Conservation (phyloP, 176 grass and related monocot genomes). For the Guadua angustifolia region DNA sequence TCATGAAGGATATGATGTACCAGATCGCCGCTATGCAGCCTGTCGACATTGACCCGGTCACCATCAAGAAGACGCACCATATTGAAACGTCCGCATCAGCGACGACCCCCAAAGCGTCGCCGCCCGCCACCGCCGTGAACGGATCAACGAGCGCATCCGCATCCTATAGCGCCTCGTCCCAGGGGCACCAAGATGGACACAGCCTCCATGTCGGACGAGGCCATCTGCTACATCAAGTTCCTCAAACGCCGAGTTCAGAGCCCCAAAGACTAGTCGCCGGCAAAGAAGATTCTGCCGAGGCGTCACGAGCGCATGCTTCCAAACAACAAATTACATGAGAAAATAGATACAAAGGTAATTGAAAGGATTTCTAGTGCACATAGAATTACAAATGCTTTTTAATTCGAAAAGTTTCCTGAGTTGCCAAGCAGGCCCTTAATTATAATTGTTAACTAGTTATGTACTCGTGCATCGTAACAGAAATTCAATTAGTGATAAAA, state of each 20-base stretch:
- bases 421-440: too few relatives aligned
- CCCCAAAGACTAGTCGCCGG: too few relatives aligned
- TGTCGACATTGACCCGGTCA: conserved; percentile 86
- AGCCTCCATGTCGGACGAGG: conserved; percentile 93
- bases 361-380: too few relatives aligned
- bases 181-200: conserved; percentile 96
- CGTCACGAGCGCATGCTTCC: too few relatives aligned
- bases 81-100: conserved; percentile 91
- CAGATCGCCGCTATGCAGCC: conserved; percentile 91
- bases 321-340: too few relatives aligned
- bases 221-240: conserved; percentile 95
- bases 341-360: too few relatives aligned
- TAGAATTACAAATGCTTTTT: too few relatives aligned
- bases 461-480: too few relatives aligned
- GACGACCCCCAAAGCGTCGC: conserved; percentile 91
- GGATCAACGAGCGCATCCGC: conserved; percentile 88
- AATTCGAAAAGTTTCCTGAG: too few relatives aligned
- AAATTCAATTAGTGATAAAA: too few relatives aligned
- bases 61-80: conserved; percentile 75
- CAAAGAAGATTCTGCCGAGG: too few relatives aligned
- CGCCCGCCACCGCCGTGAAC: conserved; percentile 79
- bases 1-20: conserved; percentile 99
- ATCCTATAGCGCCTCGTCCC: conserved; percentile 90
- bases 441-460: too few relatives aligned
- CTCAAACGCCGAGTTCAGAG: conserved; percentile 89